A percentile compares a stretch with the other conserved stretches of the same genome.
Conservation (phyloP, 2,329 filamentous ascomycete species). For the Colletotrichum sp. region DNA sequence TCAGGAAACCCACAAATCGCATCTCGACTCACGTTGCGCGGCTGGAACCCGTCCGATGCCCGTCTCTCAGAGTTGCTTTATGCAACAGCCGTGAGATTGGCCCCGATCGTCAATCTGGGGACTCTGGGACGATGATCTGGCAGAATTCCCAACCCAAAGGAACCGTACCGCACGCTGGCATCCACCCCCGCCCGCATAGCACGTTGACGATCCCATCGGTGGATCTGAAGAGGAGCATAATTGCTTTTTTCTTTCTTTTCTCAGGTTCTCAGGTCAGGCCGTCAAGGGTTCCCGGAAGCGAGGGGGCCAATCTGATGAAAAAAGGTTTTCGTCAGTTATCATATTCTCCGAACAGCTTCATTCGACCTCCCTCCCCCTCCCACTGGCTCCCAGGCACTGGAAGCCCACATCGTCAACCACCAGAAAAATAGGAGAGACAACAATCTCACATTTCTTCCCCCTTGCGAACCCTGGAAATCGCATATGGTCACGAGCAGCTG, state of each 20-base stretch:
- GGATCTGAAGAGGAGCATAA: background rate
- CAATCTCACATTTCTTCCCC: background rate
- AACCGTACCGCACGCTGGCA: background rate
- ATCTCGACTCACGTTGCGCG: background rate
- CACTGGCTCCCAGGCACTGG: background rate
- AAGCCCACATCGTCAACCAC: background rate
- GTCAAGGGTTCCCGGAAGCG: background rate
- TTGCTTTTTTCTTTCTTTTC: constrained; percentile 9
- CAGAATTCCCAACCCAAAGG: background rate
- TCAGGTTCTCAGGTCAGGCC: background rate
- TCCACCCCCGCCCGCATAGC: background rate
- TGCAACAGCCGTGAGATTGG: background rate
- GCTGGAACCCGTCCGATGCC: background rate
- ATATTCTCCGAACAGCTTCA: background rate
- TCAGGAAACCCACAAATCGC: background rate
- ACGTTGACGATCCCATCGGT: background rate
- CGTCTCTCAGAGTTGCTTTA: background rate
- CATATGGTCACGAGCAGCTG: background rate
- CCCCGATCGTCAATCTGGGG: background rate
- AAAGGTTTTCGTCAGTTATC: constrained; percentile 10
- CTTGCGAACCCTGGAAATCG: background rate
- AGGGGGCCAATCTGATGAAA: background rate
- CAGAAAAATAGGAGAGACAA: background rate
- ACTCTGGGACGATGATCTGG: background rate
- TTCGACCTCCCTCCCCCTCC: background rate